Percentiles rank a stretch among this genome's conserved stretches.
phyloP scores from a whole-genome alignment of 2,329 filamentous ascomycete species.

The Epichloe sp. region DNA sequence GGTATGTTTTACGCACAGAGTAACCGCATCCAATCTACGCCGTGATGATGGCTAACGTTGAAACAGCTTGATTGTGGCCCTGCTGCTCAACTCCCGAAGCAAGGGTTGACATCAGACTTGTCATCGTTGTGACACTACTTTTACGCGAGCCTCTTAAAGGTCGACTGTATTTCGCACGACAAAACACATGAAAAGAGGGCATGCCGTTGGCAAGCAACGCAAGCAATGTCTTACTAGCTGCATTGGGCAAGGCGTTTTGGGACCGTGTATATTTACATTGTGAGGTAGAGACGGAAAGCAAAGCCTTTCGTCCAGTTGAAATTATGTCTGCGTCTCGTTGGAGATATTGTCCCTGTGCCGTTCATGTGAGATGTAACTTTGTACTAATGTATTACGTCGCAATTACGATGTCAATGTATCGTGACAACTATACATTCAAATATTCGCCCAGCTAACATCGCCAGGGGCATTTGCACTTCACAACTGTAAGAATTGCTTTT shows the following conservation, averaged over 20 bases:
- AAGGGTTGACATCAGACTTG: conserved; percentile 34
- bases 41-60: neutral
- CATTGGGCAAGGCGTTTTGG: conserved; percentile 26
- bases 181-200: neutral
- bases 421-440: too few species aligned
- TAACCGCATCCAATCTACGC: too few species aligned
- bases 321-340: neutral
- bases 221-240: conserved; percentile 12
- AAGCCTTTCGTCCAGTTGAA: neutral
- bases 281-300: conserved; percentile 7
- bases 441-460: neutral
- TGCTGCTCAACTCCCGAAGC: conserved; percentile 85
- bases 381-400: neutral
- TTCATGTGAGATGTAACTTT: neutral
- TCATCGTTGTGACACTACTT: neutral
- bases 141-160: neutral
- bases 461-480: neutral
- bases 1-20: conserved; percentile 42
- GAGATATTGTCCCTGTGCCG: neutral
- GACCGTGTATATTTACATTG: conserved; percentile 22
- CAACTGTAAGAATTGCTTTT: neutral
- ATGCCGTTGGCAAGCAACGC: neutral
- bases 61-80: conserved; percentile 71
- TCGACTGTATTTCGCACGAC: neutral
- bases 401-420: neutral